Evolutionary conservation across 2,329 filamentous ascomycete species (phyloP), one percentile per base, ranked within the genome.

Genomic region (Neonectria magnoliae): DNA sequence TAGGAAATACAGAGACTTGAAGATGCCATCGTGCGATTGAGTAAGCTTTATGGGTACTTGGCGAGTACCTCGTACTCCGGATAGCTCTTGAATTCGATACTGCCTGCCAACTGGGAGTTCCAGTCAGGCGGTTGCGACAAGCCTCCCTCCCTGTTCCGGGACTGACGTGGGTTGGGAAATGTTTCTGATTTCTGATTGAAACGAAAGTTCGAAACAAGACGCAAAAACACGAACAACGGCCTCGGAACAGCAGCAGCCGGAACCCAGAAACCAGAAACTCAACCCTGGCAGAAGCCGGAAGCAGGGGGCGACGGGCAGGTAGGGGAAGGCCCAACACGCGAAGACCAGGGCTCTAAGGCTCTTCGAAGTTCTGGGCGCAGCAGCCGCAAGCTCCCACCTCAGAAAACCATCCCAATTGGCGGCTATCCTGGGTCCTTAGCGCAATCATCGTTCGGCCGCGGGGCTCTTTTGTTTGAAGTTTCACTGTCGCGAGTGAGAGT

Each of bases 321-420:
- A 53, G 47, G 20, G 47, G 31, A 59, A 45, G 38, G 27, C 11
- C 14, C 25, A 27, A 13, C 6, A 42, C 25, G 9, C 29, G 29
- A 29, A 10, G 29, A 20, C 27, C 31, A 41, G 44, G 60, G 57
- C 65, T 56, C 66, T 59, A 41, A 31, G 60, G 57, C 65, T 56
- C 66, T 59, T 38, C 36, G 16, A 67, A 68, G 65, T 68, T 55
- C 52, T 68, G 60, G 70, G 62, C 67, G 70, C 70, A 72, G 70
- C 60, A 64, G 44, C 57, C 57, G 57, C 68, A 64, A 57, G 25
- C 53, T 61, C 55, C 64, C 54, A 41, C 51, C 42, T 57, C 22
- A 67, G 36, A 73, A 67, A 14, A 47, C 20, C 41, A 50, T 48
- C 50, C 52, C 51, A 52, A 64, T 70, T 73, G 67, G 70, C 45